These are phyloP conservation scores for Kodamaea suecica DNA, from an alignment of 1,139 yeast genomes.

Conservation along the genomic window DNA sequence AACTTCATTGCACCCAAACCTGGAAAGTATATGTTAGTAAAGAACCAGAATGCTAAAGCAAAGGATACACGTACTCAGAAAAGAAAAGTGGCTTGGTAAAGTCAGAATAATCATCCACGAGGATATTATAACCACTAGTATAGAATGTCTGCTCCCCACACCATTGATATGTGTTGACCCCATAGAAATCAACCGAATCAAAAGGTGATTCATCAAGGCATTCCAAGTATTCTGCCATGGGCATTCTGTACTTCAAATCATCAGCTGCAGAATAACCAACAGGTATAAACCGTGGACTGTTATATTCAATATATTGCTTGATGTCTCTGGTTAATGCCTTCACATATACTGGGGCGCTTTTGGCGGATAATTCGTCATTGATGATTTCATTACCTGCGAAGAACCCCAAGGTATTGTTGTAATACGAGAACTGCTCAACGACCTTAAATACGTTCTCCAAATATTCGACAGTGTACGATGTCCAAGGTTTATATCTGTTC, in stretches of 20 bases:
- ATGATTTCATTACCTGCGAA: slow-evolving; percentile 94
- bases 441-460: slow-evolving; percentile 74
- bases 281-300: slow-evolving; percentile 68
- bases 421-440: slow-evolving; percentile 76
- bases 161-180: slow-evolving; percentile 96
- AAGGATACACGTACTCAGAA: slow-evolving; percentile 57
- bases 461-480: slow-evolving; percentile 66
- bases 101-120: slow-evolving; percentile 67
- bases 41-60: slow-evolving; percentile 15
- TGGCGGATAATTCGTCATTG: slow-evolving; percentile 77
- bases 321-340: slow-evolving; percentile 80
- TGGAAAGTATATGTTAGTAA: slow-evolving; percentile 8
- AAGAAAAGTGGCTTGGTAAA: slow-evolving; percentile 79
- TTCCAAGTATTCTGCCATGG: slow-evolving; percentile 77
- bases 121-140: slow-evolving; percentile 74
- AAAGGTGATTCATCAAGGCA: slow-evolving; percentile 59
- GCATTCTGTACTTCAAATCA: slow-evolving; percentile 69
- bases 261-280: slow-evolving; percentile 98
- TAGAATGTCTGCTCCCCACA: slow-evolving; percentile 86
- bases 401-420: slow-evolving; percentile 87
- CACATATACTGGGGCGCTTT: slow-evolving; percentile 61
- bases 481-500: slow-evolving; percentile 88
- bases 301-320: slow-evolving; percentile 60
- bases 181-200: slow-evolving; percentile 84
- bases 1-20: slow-evolving; percentile 77